phyloP scores from a whole-genome alignment of 345 rosid species.

The Arabidopsis arenosa region DNA sequence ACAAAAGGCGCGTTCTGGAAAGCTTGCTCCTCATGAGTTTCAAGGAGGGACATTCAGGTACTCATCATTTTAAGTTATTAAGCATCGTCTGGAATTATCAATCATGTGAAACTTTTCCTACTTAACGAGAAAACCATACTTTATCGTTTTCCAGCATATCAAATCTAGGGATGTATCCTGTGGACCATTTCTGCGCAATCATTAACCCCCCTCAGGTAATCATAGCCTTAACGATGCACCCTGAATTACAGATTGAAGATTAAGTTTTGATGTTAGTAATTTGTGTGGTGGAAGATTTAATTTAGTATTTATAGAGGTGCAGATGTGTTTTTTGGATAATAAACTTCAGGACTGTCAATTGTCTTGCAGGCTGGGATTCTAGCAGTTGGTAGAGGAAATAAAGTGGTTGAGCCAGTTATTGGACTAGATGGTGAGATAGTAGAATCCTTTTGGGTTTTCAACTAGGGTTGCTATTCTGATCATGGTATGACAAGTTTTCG shows the following conservation, averaged over 20 bases:
- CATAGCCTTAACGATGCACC: slow-evolving; percentile 27
- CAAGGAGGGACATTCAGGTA: slow-evolving; percentile 99
- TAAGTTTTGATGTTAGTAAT: not conserved
- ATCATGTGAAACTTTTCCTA: slow-evolving; percentile 7
- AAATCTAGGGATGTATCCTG: slow-evolving; percentile 98
- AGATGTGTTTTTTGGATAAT: slow-evolving; percentile 3
- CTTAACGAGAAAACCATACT: slow-evolving; percentile 21
- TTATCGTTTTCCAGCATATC: slow-evolving; percentile 76
- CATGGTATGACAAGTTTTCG: slow-evolving; percentile 9
- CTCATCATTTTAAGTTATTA: slow-evolving; percentile 16
- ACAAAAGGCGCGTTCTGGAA: slow-evolving; percentile 89
- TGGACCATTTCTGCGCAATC: slow-evolving; percentile 90
- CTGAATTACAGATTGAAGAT: slow-evolving; percentile 5
- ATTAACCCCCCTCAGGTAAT: slow-evolving; percentile 97
- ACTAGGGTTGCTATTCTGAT: not conserved
- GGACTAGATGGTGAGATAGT: slow-evolving; percentile 73
- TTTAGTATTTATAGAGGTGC: slow-evolving; percentile 14
- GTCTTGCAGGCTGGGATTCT: slow-evolving; percentile 86
- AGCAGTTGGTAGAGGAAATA: slow-evolving; percentile 93
- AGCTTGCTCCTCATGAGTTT: slow-evolving; percentile 87
- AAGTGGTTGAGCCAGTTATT: slow-evolving; percentile 71
- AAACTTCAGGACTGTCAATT: slow-evolving; percentile 17
- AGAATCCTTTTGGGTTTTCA: slow-evolving; percentile 12
- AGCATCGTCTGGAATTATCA: slow-evolving; percentile 6
- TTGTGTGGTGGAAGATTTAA: not conserved